Evolutionary conservation across 805 yeast species (phyloP).

Genomic region (Sugiyamaella mastotermitis): DNA sequence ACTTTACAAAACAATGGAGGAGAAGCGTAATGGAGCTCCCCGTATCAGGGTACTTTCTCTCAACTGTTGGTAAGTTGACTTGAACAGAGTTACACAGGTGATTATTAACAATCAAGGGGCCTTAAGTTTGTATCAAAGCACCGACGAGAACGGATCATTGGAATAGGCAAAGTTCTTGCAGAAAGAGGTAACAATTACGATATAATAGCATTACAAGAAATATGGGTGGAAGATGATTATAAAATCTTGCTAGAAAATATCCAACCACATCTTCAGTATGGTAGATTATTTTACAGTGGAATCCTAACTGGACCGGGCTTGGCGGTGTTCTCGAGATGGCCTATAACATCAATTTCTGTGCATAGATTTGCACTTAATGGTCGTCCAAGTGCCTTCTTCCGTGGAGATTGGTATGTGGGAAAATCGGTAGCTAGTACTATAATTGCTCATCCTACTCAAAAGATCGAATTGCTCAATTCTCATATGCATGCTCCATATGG

Average conservation of each 20-base stretch:
- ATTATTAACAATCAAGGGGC: no score
- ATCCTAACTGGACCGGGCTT: constrained; percentile 91
- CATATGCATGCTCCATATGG: constrained; percentile 98
- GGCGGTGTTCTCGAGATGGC: constrained; percentile 75
- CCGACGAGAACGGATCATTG: constrained; percentile 58
- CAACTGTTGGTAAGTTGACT: constrained; percentile 22
- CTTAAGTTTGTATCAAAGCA: constrained; percentile 73
- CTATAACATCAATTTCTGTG: constrained; percentile 72
- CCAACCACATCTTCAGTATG: constrained; percentile 47
- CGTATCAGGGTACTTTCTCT: constrained; percentile 27
- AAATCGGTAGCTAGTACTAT: constrained; percentile 76
- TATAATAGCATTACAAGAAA: constrained; percentile 87
- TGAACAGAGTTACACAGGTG: constrained; percentile 31
- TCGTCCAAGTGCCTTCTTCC: constrained; percentile 81
- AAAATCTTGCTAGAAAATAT: constrained; percentile 48
- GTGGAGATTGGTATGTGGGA: constrained; percentile 98
- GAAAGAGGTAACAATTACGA: constrained; percentile 50
- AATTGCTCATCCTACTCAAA: constrained; percentile 45
- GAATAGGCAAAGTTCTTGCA: constrained; percentile 65
- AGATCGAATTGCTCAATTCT: constrained; percentile 75
- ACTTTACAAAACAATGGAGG: no score
- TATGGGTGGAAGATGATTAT: constrained; percentile 89
- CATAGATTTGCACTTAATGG: constrained; percentile 91
- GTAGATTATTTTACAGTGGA: constrained; percentile 73
- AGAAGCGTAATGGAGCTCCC: no score